A percentile compares a stretch with the other conserved stretches of the same genome.
Evolutionary conservation across 495 filamentous ascomycete species (phyloP).

Genomic region (Neurospora sublineolata): DNA sequence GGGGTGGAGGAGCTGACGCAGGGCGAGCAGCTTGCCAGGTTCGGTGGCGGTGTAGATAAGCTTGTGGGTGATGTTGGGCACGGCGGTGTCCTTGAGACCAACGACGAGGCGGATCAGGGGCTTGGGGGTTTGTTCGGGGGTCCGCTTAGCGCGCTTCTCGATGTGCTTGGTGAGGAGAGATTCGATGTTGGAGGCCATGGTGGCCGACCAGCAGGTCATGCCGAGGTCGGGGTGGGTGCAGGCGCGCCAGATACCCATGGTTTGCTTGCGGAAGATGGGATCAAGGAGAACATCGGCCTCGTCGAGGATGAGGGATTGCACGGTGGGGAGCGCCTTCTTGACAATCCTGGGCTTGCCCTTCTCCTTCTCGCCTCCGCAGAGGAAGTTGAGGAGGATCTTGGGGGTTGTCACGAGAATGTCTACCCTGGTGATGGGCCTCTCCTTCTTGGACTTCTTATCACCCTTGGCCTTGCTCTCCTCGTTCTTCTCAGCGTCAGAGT

Average conservation of each 20-base stretch:
- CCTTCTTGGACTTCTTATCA: constrained; percentile 6
- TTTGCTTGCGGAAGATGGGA: constrained; percentile 81
- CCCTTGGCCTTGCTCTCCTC: constrained; percentile 10
- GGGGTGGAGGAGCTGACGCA: constrained; percentile 86
- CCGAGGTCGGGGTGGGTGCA: constrained; percentile 56
- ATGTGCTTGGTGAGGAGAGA: constrained; percentile 46
- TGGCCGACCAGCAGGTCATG: constrained; percentile 85
- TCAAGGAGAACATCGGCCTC: constrained; percentile 95
- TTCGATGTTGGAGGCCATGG: constrained; percentile 90
- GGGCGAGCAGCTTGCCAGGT: constrained; percentile 80
- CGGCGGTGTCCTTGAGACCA: constrained; percentile 86
- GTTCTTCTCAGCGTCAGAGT: constrained; percentile 20
- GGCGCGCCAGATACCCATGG: constrained; percentile 70
- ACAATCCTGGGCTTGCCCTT: constrained; percentile 21
- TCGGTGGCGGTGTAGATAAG: constrained; percentile 88
- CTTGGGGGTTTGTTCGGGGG: constrained; percentile 23
- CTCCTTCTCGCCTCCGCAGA: constrained; percentile 35
- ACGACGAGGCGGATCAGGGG: constrained; percentile 76
- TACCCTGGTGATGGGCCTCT: constrained; percentile 46
- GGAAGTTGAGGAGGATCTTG: constrained; percentile 59
- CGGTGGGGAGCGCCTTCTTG: constrained; percentile 43
- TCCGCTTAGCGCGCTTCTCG: constrained; percentile 45
- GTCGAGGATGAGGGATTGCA: constrained; percentile 69
- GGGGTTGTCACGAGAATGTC: constrained; percentile 89
- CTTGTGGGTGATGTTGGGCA: constrained; percentile 81